These are phyloP conservation scores for Neofusicoccum sp. DNA, from an alignment of 2,329 filamentous ascomycete genomes.

Conservation along the genomic window DNA sequence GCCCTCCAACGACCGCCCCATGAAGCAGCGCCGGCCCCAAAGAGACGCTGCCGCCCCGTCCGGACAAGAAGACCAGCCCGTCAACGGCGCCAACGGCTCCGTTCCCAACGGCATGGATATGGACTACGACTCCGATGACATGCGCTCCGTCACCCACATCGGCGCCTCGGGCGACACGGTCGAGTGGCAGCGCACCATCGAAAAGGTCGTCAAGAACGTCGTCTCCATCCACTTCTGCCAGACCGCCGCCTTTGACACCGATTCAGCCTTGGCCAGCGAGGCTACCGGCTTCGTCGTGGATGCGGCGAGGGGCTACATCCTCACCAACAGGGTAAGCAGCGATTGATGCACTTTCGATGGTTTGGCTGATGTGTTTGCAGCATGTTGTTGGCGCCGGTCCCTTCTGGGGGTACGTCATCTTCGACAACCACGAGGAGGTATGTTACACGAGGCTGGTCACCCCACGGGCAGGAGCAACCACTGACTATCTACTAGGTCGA, in stretches of 20 bases:
- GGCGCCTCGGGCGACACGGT: conserved; percentile 61
- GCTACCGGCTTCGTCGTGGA: conserved; percentile 98
- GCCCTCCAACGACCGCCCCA: conserved; percentile 50
- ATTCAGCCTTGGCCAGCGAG: conserved; percentile 87
- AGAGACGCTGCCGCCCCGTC: conserved; percentile 33
- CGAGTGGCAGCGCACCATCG: conserved; percentile 95
- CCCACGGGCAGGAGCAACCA: conserved; percentile 18
- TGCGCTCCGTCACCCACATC: conserved; percentile 36
- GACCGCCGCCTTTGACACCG: conserved; percentile 97
- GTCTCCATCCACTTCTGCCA: conserved; percentile 99
- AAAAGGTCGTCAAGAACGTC: conserved; percentile 89
- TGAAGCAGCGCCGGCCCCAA: conserved; percentile 56
- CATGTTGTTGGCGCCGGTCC: conserved; percentile 94
- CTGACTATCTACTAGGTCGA: conserved; percentile 64
- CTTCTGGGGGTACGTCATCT: conserved; percentile 97
- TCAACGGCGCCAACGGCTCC: conserved; percentile 34
- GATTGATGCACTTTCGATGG: neutral
- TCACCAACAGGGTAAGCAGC: conserved; percentile 46
- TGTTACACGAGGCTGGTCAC: conserved; percentile 21
- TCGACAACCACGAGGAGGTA: conserved; percentile 92
- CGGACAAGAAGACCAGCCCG: conserved; percentile 39
- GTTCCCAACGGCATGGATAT: conserved; percentile 41
- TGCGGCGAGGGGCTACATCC: conserved; percentile 74
- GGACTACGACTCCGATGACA: conserved; percentile 47
- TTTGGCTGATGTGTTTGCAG: conserved; percentile 37